Evolutionary conservation across 2,329 filamentous ascomycete genomes (phyloP).

Genomic region (Aspergillus brunneoviolaceus): DNA sequence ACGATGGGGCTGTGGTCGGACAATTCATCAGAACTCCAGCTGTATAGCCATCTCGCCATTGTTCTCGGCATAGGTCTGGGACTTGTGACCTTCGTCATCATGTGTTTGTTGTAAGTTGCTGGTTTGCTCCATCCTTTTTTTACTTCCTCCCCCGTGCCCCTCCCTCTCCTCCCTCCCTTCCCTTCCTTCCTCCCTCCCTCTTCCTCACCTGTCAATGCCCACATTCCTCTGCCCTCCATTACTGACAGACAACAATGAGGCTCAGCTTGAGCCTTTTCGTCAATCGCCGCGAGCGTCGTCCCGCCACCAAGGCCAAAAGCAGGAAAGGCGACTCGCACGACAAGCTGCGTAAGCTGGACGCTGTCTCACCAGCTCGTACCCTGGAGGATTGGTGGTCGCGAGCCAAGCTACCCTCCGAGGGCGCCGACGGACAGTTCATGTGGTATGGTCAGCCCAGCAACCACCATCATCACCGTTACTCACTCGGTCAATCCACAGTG

Average conservation of each 20-base stretch:
- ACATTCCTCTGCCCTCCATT: not conserved
- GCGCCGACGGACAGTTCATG: slow-evolving; percentile 36
- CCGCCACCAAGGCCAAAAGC: slow-evolving; percentile 14
- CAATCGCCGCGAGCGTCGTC: slow-evolving; percentile 31
- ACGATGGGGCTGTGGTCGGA: slow-evolving; percentile 22
- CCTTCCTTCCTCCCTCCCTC: not conserved
- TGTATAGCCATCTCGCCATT: slow-evolving; percentile 32
- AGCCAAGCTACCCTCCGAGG: slow-evolving; percentile 35
- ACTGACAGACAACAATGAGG: not conserved
- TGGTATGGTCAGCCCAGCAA: slow-evolving; percentile 27
- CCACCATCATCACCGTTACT: not conserved
- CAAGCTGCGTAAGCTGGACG: slow-evolving; percentile 37
- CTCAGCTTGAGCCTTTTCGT: slow-evolving; percentile 31
- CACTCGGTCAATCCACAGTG: slow-evolving; percentile 23
- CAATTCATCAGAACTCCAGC: slow-evolving; percentile 16
- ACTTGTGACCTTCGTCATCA: slow-evolving; percentile 31
- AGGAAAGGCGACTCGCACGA: slow-evolving; percentile 27
- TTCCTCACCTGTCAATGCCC: too few relatives aligned
- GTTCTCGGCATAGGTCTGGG: slow-evolving; percentile 34
- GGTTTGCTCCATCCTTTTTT: not conserved
- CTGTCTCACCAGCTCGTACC: slow-evolving; percentile 36
- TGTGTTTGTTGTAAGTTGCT: slow-evolving; percentile 33
- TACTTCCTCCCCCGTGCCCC: not conserved
- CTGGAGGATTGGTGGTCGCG: slow-evolving; percentile 40
- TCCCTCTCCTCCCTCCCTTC: not conserved